Conservation (phyloP, 1,284 basidiomycete genomes). For the Puccinia hordei region DNA sequence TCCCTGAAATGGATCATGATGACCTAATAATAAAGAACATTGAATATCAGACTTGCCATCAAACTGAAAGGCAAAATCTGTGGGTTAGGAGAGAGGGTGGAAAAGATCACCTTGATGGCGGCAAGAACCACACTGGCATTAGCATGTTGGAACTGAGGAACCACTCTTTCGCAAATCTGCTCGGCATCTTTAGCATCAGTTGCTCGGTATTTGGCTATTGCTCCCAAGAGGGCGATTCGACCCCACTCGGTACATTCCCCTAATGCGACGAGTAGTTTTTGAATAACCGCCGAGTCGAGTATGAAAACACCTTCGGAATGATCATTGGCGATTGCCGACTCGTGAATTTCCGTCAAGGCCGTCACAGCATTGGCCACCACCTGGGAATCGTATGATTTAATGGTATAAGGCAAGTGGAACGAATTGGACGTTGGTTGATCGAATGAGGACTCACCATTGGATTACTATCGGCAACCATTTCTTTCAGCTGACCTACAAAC, state of each 20-base stretch:
- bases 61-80: neutral
- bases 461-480: conserved; percentile 86
- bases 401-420: neutral
- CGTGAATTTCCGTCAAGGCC: conserved; percentile 76
- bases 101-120: conserved; percentile 77
- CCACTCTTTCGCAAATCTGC: conserved; percentile 86
- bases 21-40: conserved; percentile 65
- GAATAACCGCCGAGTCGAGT: conserved; percentile 77
- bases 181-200: conserved; percentile 85
- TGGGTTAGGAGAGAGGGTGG: conserved; percentile 14
- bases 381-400: neutral
- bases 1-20: conserved; percentile 94
- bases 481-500: conserved; percentile 81
- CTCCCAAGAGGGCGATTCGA: conserved; percentile 29
- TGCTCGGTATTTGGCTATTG: conserved; percentile 61
- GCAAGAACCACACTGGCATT: conserved; percentile 92
- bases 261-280: conserved; percentile 79
- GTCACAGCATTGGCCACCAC: conserved; percentile 89
- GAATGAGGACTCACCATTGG: conserved; percentile 69
- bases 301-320: conserved; percentile 85
- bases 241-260: conserved; percentile 89
- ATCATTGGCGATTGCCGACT: conserved; percentile 64
- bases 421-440: neutral
- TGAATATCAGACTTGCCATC: neutral
- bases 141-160: conserved; percentile 84